Conservation (phyloP, 225 moss, liverwort and hornwort species). For the Physcomitrellopsis africana region DNA sequence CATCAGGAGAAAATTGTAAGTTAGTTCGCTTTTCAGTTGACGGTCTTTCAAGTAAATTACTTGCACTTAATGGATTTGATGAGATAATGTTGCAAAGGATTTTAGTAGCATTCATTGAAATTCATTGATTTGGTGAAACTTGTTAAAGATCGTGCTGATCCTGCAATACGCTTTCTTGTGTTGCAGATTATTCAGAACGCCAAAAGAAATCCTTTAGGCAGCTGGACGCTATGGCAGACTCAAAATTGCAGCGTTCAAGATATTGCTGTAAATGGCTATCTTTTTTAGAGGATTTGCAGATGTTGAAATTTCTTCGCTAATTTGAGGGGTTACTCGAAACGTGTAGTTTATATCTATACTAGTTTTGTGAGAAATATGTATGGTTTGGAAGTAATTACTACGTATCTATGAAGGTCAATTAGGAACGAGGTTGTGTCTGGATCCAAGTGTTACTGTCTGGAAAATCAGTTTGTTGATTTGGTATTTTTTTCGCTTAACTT, state of each 20-base stretch:
- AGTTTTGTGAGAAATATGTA: not conserved
- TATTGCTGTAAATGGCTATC: constrained; percentile 42
- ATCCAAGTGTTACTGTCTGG: not conserved
- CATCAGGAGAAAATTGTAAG: no score
- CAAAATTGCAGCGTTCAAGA: constrained; percentile 48
- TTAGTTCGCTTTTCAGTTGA: no score
- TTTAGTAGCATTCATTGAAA: constrained; percentile 2
- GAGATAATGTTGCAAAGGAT: not conserved
- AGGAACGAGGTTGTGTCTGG: not conserved
- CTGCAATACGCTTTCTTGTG: not conserved
- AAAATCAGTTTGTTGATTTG: not conserved
- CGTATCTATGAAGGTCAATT: not conserved
- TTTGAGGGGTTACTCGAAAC: not conserved
- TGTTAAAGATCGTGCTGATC: not conserved
- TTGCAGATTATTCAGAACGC: constrained; percentile 34
- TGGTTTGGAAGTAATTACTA: not conserved
- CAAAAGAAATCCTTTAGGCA: constrained; percentile 33
- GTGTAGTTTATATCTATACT: not conserved
- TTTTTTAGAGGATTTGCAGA: not conserved
- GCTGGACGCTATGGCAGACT: constrained; percentile 57
- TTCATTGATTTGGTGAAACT: not conserved
- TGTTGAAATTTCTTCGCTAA: not conserved
- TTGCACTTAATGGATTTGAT: no score
- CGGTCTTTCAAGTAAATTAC: no score
- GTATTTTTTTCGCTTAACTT: not conserved